A percentile compares a stretch with the other conserved stretches of the same genome.
phyloP scores from a whole-genome alignment of 352 stramenopile species.

The Thraustochytrium sp. region DNA sequence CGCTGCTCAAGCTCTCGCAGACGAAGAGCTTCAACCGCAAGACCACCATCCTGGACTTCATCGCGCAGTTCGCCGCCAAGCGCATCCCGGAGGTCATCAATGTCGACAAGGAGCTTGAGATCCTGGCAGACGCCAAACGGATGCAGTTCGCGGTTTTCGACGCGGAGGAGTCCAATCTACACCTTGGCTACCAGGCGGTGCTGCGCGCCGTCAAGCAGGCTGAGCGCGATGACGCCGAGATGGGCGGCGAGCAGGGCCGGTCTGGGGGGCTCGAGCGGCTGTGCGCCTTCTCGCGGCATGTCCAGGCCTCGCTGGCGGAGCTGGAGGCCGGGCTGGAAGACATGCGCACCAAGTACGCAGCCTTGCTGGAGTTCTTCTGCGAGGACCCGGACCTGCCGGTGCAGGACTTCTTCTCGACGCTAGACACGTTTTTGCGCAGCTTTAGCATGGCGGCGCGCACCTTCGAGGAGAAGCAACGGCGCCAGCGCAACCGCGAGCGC shows the following conservation, averaged over 20 bases:
- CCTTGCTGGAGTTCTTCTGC: conserved; percentile 36
- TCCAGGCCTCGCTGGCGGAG: not conserved
- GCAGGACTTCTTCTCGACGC: conserved; percentile 36
- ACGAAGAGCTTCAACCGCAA: conserved; percentile 35
- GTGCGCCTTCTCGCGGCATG: not conserved
- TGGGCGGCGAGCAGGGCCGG: too few species aligned
- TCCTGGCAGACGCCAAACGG: conserved; percentile 4
- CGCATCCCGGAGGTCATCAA: conserved; percentile 9
- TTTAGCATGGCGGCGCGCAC: not conserved
- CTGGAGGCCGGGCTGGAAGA: not conserved
- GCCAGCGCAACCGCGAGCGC: not conserved
- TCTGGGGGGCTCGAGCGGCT: not conserved
- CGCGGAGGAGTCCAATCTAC: conserved; percentile 6
- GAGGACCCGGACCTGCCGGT: conserved; percentile 3
- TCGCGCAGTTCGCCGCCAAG: conserved; percentile 30
- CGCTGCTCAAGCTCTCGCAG: conserved; percentile 40
- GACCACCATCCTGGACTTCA: conserved; percentile 41
- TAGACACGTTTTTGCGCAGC: conserved; percentile 25
- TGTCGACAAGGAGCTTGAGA: not conserved
- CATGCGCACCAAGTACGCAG: not conserved
- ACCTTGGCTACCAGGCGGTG: conserved; percentile 2
- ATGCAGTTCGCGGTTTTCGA: not conserved
- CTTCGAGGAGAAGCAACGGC: not conserved
- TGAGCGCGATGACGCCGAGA: not conserved
- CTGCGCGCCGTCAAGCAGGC: conserved; percentile 25